Evolutionary conservation across 192 early-diverging fungal species (phyloP), one percentile per base, ranked within the genome.

Genomic region (Polychytrium aggregatum): DNA sequence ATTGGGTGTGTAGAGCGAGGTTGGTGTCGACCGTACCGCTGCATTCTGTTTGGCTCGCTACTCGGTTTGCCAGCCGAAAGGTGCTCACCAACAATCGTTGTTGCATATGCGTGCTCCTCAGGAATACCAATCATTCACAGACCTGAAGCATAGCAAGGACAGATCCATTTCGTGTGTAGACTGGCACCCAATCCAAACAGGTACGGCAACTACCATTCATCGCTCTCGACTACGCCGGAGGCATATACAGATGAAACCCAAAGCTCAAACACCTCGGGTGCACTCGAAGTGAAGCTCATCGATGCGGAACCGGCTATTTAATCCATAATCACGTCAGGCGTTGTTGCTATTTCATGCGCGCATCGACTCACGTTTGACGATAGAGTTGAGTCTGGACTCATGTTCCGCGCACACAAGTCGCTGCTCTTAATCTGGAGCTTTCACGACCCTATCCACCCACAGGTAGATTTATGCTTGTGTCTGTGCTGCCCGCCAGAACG

Each of bases 61-160:
- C n/a, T n/a, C n/a, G n/a, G n/a, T n/a, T n/a, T n/a, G n/a, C n/a
- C n/a, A n/a, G n/a, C n/a, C n/a, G n/a, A n/a, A n/a, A n/a, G n/a
- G n/a, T n/a, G n/a, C n/a, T n/a, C n/a, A n/a, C n/a, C n/a, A n/a
- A n/a, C n/a, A n/a, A 9, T 43, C 9, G 25, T 0, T 51, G 10
- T 14, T 31, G 13, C 44, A 2, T 45, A 0, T 44, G 1, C 41
- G 13, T 42, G 37, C 28, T 42, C 22, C 13, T 14, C 57, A 74
- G 55, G 78, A 81, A 44, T 79, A 81, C 49, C 78, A 81, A 57
- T 76, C 71, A 28, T 81, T 81, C 46, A 81, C 75, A 1, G 78
- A 81, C 47, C 55, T 81, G 24, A 50, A 59, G 41, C 72, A 81
- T 42, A 74, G 70, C 68, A 81, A 79, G 56, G 76, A 78, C 57